phyloP scores from a whole-genome alignment of 1,284 basidiomycete genomes.

The Hymenochaete sp. region DNA sequence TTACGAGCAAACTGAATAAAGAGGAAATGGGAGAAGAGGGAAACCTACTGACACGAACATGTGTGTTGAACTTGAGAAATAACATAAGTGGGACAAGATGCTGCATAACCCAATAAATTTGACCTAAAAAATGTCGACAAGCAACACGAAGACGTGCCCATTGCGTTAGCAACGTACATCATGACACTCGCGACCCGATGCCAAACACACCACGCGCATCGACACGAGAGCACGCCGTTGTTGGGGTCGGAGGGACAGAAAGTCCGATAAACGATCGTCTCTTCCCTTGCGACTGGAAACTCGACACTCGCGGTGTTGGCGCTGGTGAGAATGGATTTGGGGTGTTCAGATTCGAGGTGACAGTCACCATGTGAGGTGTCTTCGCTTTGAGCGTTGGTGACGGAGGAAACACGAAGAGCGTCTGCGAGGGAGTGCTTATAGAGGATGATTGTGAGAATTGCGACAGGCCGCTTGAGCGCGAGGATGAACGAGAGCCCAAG shows the following conservation, averaged over 20 bases:
- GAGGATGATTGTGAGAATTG: constrained; percentile 15
- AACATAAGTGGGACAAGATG: neutral
- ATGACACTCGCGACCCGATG: constrained; percentile 29
- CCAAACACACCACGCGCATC: constrained; percentile 71
- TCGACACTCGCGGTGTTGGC: constrained; percentile 64
- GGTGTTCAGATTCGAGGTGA: constrained; percentile 48
- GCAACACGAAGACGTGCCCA: neutral
- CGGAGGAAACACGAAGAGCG: constrained; percentile 75
- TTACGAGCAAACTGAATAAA: neutral
- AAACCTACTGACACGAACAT: neutral
- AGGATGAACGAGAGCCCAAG: constrained; percentile 11
- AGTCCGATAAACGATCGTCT: constrained; percentile 65
- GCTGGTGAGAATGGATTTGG: constrained; percentile 50
- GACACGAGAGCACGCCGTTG: constrained; percentile 73
- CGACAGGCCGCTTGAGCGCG: constrained; percentile 13
- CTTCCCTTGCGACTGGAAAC: constrained; percentile 55
- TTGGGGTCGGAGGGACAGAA: constrained; percentile 58
- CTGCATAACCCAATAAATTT: neutral
- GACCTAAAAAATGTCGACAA: neutral
- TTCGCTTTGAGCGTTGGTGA: constrained; percentile 57
- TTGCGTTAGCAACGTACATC: neutral
- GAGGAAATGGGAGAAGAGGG: neutral
- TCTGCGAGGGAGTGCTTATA: constrained; percentile 49
- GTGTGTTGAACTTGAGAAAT: neutral
- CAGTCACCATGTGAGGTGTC: constrained; percentile 65